These are phyloP conservation scores for Cadophora malorum DNA, from an alignment of 2,329 filamentous ascomycete species.

Conservation along the genomic window DNA sequence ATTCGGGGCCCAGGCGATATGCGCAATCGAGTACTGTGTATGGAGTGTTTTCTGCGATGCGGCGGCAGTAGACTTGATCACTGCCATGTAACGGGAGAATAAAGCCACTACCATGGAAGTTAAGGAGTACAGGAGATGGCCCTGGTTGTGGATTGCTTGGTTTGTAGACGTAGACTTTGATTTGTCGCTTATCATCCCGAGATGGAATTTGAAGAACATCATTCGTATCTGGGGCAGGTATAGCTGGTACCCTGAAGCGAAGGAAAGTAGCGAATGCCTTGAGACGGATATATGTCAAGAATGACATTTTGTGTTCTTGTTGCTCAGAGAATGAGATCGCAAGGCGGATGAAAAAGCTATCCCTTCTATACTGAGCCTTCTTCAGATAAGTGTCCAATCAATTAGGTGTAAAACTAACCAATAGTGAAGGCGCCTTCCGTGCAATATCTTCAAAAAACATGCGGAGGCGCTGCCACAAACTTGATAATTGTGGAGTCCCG, in stretches of 20 bases:
- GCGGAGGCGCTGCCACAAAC: neutral
- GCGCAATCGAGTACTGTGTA: conserved; percentile 45
- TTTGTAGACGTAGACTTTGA: conserved; percentile 29
- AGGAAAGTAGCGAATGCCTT: conserved; percentile 19
- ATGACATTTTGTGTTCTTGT: conserved; percentile 22
- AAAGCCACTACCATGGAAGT: conserved; percentile 47
- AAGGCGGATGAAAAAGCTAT: conserved; percentile 6
- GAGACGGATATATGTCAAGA: conserved; percentile 23
- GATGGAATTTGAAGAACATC: conserved; percentile 25
- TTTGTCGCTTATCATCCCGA: conserved; percentile 24
- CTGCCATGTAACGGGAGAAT: conserved; percentile 47
- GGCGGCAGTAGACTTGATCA: conserved; percentile 49
- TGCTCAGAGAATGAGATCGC: conserved; percentile 20
- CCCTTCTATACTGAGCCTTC: conserved; percentile 13
- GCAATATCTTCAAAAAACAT: neutral
- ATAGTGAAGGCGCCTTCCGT: neutral
- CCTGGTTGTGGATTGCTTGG: conserved; percentile 22
- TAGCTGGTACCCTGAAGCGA: conserved; percentile 19
- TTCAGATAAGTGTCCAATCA: neutral
- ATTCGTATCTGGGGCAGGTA: conserved; percentile 19
- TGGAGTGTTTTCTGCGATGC: conserved; percentile 41
- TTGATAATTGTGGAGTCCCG: neutral
- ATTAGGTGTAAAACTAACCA: neutral
- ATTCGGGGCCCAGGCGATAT: conserved; percentile 48
- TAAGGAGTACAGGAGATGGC: conserved; percentile 43